Evolutionary conservation across 2,329 filamentous ascomycete genomes (phyloP).

Genomic region (Stagonosporopsis tanaceti): DNA sequence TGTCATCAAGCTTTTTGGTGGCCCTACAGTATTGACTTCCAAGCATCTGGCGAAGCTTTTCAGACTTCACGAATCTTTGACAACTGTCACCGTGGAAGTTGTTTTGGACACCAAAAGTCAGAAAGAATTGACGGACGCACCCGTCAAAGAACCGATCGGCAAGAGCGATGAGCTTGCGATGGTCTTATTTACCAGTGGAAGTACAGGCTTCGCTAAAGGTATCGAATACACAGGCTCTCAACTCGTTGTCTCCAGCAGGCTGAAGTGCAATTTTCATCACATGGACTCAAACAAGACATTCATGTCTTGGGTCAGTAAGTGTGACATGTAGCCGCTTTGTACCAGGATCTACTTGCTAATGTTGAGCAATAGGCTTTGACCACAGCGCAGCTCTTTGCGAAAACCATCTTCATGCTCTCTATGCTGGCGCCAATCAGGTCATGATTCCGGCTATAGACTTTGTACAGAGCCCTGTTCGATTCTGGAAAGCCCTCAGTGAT

Average conservation of each 20-base stretch:
- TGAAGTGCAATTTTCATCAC: slow-evolving; percentile 42
- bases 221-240: slow-evolving; percentile 57
- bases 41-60: slow-evolving; percentile 10
- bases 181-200: slow-evolving; percentile 63
- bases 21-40: slow-evolving; percentile 6
- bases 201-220: slow-evolving; percentile 61
- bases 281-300: slow-evolving; percentile 23
- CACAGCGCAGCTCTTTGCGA: slow-evolving; percentile 63
- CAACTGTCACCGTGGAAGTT: slow-evolving; percentile 6
- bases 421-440: slow-evolving; percentile 54
- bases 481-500: slow-evolving; percentile 50
- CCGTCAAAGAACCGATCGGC: neutral
- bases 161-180: slow-evolving; percentile 19
- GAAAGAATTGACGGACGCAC: neutral
- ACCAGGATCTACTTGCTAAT: neutral
- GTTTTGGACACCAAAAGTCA: neutral
- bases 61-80: neutral
- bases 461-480: slow-evolving; percentile 50
- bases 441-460: slow-evolving; percentile 57
- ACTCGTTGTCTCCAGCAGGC: slow-evolving; percentile 53
- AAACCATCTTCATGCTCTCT: slow-evolving; percentile 60
- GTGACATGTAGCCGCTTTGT: neutral
- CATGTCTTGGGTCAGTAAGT: slow-evolving; percentile 22
- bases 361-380: slow-evolving; percentile 51
- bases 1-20: slow-evolving; percentile 9